A percentile compares a stretch with the other conserved stretches of the same genome.
Conservation (phyloP, 306 rosid species). For the Begonia loranthoides region DNA sequence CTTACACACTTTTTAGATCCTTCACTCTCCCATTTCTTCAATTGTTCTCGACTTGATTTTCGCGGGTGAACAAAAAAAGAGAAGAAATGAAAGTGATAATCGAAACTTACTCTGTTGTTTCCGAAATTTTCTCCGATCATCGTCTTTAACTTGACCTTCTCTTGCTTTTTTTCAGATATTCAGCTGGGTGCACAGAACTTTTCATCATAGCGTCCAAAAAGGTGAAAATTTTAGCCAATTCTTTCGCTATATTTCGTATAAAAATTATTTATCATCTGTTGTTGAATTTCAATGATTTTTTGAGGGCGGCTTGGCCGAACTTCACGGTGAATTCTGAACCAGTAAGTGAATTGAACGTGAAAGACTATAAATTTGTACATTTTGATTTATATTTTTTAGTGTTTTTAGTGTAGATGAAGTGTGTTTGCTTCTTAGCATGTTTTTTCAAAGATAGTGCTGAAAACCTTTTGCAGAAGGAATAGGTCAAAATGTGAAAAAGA, state of each 20-base stretch:
- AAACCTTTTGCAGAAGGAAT: slow-evolving; percentile 30
- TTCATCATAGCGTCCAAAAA: slow-evolving; percentile 48
- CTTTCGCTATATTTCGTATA: neutral
- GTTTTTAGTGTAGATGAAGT: no score
- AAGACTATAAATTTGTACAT: no score
- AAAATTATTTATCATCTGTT: no score
- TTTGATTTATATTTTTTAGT: no score
- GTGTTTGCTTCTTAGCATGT: no score
- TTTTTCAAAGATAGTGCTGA: no score
- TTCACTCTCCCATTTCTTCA: slow-evolving; percentile 13
- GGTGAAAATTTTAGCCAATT: slow-evolving; percentile 28
- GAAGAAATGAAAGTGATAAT: slow-evolving; percentile 50
- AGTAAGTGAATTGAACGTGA: no score
- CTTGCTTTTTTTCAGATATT: slow-evolving; percentile 53
- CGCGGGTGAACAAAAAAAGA: slow-evolving; percentile 10
- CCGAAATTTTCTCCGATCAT: neutral
- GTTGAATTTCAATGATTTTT: no score
- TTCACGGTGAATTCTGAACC: neutral
- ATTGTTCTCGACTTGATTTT: slow-evolving; percentile 23
- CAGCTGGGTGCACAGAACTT: slow-evolving; percentile 89
- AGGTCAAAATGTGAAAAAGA: slow-evolving; percentile 34
- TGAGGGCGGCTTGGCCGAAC: no score
- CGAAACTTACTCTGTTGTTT: neutral
- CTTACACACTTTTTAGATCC: slow-evolving; percentile 5
- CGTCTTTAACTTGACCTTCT: neutral